Conservation (phyloP, 352 stramenopile genomes). For the Pythium insidiosum region DNA sequence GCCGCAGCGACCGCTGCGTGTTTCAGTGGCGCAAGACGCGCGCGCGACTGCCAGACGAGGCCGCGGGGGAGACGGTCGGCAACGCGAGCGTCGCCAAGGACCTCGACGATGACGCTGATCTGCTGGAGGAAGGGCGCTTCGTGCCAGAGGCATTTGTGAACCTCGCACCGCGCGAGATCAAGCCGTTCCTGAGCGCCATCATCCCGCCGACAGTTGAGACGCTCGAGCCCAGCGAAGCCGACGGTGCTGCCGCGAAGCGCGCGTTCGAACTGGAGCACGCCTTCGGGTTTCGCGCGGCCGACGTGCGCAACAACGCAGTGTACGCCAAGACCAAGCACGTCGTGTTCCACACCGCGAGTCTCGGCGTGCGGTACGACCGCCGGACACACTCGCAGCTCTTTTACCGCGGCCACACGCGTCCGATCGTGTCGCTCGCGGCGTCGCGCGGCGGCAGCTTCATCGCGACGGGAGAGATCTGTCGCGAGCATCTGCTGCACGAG, state of each 20-base stretch:
- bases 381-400: slow-evolving; percentile 61
- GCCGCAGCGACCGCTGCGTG: slow-evolving; percentile 43
- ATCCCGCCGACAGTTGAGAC: slow-evolving; percentile 33
- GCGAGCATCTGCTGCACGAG: slow-evolving; percentile 39
- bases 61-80: slow-evolving; percentile 1
- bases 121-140: slow-evolving; percentile 44
- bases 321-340: slow-evolving; percentile 66
- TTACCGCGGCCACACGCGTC: slow-evolving; percentile 43
- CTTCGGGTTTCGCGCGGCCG: slow-evolving; percentile 49
- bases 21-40: slow-evolving; percentile 60
- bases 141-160: slow-evolving; percentile 53
- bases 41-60: slow-evolving; percentile 1
- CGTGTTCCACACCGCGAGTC: slow-evolving; percentile 42
- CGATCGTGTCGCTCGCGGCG: slow-evolving; percentile 45
- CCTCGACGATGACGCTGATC: slow-evolving; percentile 39
- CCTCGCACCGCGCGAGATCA: slow-evolving; percentile 36
- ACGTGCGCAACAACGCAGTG: slow-evolving; percentile 47
- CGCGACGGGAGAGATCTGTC: slow-evolving; percentile 67
- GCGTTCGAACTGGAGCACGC: slow-evolving; percentile 57
- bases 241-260: slow-evolving; percentile 25
- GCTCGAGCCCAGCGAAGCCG: slow-evolving; percentile 23
- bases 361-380: slow-evolving; percentile 68
- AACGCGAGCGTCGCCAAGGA: slow-evolving; percentile 30
- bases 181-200: slow-evolving; percentile 58
- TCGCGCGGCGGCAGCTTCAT: slow-evolving; percentile 46